Base-by-base conservation (phyloP, 805 yeast genomes). In the Wickerhamomyces strasburgensis region DNA sequence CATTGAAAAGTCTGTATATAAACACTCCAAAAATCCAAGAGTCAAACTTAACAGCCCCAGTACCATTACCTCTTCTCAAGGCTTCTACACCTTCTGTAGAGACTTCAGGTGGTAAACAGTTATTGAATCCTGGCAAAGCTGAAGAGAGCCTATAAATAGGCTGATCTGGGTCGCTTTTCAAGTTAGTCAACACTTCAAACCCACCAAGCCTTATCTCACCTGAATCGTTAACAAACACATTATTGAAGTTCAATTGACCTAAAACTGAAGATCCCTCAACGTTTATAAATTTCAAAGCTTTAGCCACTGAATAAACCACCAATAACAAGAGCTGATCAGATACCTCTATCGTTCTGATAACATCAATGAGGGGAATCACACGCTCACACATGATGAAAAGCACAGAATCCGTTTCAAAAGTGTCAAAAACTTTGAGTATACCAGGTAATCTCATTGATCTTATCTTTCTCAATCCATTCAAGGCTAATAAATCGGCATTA, bases 171-270 rank as follows among this genome's bases (percentile, higher is more conserved):
- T 49, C 58, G 5, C 56, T 49, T 34, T 72, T 62, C 29, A 72
- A 54, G 37, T 66, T 72, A 2, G 81, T 69, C 25, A 77, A 60
- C 1, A 80, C 57, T 57, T 89, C 97, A 50, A 88, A 78, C 1
- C 96, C 95, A 40, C 84, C 83, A 19, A 89, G 55, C 41, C 77
- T 80, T 90, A 95, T 86, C 52, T 84, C 94, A 11, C 96, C 95
- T 13, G 67, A 53, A 21, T 68, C 72, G 37, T 74, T 81, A 13
- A 85, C 78, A 54, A 64, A 88, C 1, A 89, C 70, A 1, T 84
- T 73, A 28, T 72, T 65, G 14, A 62, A 47, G 40, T 73, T 68
- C 10, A 86, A 46, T 41, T 77, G 76, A 5, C 88, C 90, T 51
- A 84, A 82, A 5, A 82, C 63, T 18, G 81, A 73, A 5, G 65